Conservation (phyloP, 441 rosid genomes). For the Adansonia grandidieri region DNA sequence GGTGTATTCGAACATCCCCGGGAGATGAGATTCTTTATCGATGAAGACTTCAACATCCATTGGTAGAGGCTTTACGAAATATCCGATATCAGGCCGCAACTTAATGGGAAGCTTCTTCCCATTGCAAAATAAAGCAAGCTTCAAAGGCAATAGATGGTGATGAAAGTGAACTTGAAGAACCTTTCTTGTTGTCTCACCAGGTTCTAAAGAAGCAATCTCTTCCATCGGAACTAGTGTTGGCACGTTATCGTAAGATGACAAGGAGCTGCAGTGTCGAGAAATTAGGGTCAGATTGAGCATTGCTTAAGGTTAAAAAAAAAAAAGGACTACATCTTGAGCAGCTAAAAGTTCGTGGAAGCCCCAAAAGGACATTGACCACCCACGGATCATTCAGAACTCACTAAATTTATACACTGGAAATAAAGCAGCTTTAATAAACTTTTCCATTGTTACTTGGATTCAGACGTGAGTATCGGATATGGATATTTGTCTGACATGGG, state of each 20-base stretch:
- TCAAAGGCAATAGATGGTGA: constrained; percentile 91
- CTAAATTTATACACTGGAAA: not conserved
- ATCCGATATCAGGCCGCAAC: constrained; percentile 74
- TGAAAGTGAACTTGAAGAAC: constrained; percentile 82
- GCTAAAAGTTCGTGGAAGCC: not conserved
- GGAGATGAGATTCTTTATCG: constrained; percentile 71
- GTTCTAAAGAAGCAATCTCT: constrained; percentile 64
- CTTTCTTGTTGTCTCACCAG: constrained; percentile 59
- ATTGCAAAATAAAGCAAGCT: constrained; percentile 57
- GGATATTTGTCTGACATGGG: too few relatives aligned
- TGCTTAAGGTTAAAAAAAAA: not conserved
- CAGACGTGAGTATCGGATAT: too few relatives aligned
- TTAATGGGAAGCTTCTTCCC: constrained; percentile 72
- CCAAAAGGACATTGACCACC: not conserved
- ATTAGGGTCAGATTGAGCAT: constrained; percentile 15
- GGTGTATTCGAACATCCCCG: constrained; percentile 88
- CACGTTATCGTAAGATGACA: constrained; percentile 46
- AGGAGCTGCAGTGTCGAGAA: constrained; percentile 52
- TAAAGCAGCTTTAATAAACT: not conserved
- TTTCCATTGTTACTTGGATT: too few relatives aligned
- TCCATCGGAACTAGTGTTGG: constrained; percentile 79
- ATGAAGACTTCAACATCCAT: constrained; percentile 61
- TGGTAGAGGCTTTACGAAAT: constrained; percentile 82
- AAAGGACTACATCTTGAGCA: not conserved
- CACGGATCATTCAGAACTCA: not conserved